phyloP scores from a whole-genome alignment of 2,329 filamentous ascomycete species.

The Talaromyces sp. region DNA sequence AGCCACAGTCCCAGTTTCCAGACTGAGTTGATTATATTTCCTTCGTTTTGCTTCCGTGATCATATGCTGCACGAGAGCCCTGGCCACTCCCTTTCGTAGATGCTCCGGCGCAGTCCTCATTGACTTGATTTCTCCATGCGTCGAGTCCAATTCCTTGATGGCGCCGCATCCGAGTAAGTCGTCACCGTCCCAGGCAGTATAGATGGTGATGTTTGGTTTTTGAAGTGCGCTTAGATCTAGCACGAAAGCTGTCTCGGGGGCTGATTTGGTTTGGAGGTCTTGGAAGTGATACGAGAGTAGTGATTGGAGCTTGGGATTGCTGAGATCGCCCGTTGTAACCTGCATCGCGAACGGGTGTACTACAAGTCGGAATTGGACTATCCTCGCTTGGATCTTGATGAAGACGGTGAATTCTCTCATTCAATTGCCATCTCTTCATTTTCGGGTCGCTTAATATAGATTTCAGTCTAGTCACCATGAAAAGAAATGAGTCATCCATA shows the following conservation, averaged over 20 bases:
- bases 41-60: background rate
- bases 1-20: background rate
- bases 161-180: conserved; percentile 5
- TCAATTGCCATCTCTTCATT: background rate
- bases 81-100: conserved; percentile 1
- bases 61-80: background rate
- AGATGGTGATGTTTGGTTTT: conserved; percentile 1
- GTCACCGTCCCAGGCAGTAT: background rate
- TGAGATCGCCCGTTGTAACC: background rate
- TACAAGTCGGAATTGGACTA: background rate
- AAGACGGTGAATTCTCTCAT: background rate
- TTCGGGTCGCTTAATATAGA: background rate
- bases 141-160: background rate
- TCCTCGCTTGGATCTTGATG: background rate
- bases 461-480: background rate
- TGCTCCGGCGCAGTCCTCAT: conserved; percentile 4
- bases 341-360: conserved; percentile 41
- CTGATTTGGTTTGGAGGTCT: background rate
- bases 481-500: background rate
- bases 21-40: background rate
- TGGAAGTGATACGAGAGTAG: background rate
- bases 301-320: background rate
- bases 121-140: conserved; percentile 1
- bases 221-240: background rate
- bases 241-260: background rate